phyloP scores from a whole-genome alignment of 1,284 basidiomycete genomes.

The Rhodotorula sp. region DNA sequence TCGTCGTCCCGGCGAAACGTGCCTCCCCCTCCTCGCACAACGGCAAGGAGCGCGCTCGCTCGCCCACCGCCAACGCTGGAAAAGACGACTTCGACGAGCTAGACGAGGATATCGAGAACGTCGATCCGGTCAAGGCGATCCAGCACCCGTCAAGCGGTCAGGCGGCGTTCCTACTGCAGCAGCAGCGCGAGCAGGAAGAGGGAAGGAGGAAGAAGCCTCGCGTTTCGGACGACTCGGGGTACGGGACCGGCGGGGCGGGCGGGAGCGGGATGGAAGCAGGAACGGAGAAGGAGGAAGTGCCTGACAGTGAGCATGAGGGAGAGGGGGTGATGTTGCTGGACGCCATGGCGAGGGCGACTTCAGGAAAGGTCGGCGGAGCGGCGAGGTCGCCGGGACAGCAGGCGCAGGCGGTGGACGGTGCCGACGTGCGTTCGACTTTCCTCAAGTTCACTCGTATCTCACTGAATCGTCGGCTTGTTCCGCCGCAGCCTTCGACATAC shows the following conservation, averaged over 20 bases:
- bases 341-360: neutral
- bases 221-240: neutral
- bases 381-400: neutral
- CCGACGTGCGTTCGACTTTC: neutral
- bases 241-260: neutral
- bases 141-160: neutral
- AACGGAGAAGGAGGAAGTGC: neutral
- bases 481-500: neutral
- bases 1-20: constrained; percentile 6
- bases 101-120: neutral
- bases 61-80: neutral
- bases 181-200: neutral
- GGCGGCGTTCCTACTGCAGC: neutral
- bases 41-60: neutral
- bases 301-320: constrained; percentile 21
- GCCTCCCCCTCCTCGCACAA: constrained; percentile 4
- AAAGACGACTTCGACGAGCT: constrained; percentile 10
- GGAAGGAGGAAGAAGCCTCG: constrained; percentile 4
- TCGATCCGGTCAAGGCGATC: neutral
- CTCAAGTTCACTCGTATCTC: too few relatives aligned
- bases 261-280: neutral
- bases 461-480: too few relatives aligned
- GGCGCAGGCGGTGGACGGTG: neutral
- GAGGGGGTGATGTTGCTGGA: neutral
- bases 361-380: too few relatives aligned